Percentiles rank a stretch among this genome's conserved stretches.
These are phyloP conservation scores for Tylopilus plumbeoviolaceoides DNA, from an alignment of 768 basidiomycete genomes.

Conservation along the genomic window DNA sequence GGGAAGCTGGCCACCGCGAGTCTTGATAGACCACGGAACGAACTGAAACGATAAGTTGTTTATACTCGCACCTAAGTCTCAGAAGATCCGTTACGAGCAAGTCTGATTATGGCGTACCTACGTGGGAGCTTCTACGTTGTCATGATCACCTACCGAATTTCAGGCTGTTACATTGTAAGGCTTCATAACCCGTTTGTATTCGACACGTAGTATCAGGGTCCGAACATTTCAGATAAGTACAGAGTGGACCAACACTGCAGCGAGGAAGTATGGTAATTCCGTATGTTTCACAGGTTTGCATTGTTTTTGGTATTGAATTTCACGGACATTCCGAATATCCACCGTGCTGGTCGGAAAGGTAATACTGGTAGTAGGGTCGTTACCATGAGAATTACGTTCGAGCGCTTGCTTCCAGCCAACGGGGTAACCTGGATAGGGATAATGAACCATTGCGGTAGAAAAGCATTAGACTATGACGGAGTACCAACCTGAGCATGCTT, in stretches of 20 bases:
- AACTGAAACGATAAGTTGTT: too few species aligned
- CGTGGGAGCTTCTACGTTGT: background rate
- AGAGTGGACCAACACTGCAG: background rate
- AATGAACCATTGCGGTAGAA: too few species aligned
- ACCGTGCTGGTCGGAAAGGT: background rate
- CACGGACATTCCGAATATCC: too few species aligned
- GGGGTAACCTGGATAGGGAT: too few species aligned
- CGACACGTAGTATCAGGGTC: background rate
- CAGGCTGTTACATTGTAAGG: too few species aligned
- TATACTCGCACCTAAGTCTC: too few species aligned
- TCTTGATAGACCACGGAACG: too few species aligned
- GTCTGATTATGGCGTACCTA: background rate
- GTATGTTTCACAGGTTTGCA: background rate
- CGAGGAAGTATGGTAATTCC: background rate
- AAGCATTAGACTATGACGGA: too few species aligned
- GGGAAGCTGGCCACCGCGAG: background rate
- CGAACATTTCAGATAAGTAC: background rate
- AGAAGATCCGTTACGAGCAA: too few species aligned
- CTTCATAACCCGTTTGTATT: background rate
- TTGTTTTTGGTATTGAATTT: background rate
- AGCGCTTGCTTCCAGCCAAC: too few species aligned
- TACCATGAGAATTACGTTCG: background rate
- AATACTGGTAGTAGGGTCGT: too few species aligned
- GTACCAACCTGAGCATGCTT: too few species aligned
- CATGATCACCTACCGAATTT: background rate